A percentile compares a stretch with the other conserved stretches of the same genome.
These are phyloP conservation scores for Adansonia grandidieri DNA, from an alignment of 441 rosid genomes.

Conservation along the genomic window DNA sequence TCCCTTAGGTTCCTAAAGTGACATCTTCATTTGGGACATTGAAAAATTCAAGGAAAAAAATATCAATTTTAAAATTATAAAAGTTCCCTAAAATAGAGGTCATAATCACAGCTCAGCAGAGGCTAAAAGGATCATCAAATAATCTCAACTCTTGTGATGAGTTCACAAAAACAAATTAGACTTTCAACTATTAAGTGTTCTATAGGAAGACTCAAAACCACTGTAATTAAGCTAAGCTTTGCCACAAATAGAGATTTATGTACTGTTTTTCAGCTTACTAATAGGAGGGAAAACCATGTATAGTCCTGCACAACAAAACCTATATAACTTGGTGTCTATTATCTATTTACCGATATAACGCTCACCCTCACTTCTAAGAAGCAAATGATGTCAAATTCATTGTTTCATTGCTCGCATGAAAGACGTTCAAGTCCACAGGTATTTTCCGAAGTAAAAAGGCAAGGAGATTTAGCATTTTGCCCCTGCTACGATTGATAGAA, in stretches of 20 bases:
- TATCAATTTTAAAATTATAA: not conserved
- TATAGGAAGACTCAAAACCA: constrained; percentile 3
- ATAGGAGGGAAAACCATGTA: not conserved
- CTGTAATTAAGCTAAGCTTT: constrained; percentile 4
- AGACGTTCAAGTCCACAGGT: not conserved
- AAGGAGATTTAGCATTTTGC: not conserved
- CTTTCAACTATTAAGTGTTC: not conserved
- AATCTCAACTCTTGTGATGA: not conserved
- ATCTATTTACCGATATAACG: not conserved
- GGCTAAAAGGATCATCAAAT: not conserved
- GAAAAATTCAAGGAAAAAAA: not conserved
- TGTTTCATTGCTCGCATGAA: not conserved
- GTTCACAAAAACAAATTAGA: not conserved
- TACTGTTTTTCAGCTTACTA: not conserved
- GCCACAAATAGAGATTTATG: constrained; percentile 14
- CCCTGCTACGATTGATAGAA: not conserved
- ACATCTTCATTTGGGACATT: not conserved
- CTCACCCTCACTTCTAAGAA: not conserved
- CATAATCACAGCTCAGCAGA: not conserved
- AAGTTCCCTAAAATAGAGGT: not conserved
- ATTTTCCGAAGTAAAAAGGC: not conserved
- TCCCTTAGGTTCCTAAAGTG: not conserved
- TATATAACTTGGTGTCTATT: not conserved
- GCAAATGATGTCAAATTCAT: not conserved
- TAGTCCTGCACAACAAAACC: not conserved